Conservation (phyloP, 2,329 filamentous ascomycete genomes). For the Monilinia fructicola region DNA sequence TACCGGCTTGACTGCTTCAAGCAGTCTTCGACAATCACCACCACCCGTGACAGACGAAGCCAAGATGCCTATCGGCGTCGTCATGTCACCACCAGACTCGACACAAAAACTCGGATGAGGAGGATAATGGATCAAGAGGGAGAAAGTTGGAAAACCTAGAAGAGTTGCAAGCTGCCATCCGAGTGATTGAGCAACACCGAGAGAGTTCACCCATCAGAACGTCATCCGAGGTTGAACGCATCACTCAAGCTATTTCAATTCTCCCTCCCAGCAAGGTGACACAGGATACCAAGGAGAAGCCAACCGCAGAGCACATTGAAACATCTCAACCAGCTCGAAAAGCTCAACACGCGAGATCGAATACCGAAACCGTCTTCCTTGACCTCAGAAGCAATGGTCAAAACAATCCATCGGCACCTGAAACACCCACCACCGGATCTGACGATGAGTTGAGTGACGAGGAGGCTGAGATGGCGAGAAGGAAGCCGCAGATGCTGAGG, state of each 20-base stretch:
- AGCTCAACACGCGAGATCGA: constrained; percentile 38
- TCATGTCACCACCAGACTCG: constrained; percentile 91
- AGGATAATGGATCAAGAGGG: constrained; percentile 49
- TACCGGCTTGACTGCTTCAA: constrained; percentile 44
- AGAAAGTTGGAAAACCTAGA: constrained; percentile 39
- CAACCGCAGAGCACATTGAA: constrained; percentile 28
- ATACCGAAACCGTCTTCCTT: constrained; percentile 50
- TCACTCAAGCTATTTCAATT: constrained; percentile 38
- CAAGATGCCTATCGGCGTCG: constrained; percentile 76
- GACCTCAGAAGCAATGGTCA: constrained; percentile 33
- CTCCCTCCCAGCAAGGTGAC: constrained; percentile 42
- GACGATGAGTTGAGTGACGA: constrained; percentile 56
- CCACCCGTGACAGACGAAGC: constrained; percentile 72
- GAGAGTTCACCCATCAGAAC: constrained; percentile 53
- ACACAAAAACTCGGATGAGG: constrained; percentile 76
- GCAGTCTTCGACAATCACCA: constrained; percentile 77
- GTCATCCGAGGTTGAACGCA: constrained; percentile 29
- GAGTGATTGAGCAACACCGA: constrained; percentile 69
- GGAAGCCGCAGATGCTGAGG: constrained; percentile 87
- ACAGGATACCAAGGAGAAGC: constrained; percentile 38
- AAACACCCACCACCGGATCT: constrained; percentile 52
- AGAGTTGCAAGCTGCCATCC: constrained; percentile 80
- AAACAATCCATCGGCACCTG: constrained; percentile 43
- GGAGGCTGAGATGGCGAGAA: constrained; percentile 55
- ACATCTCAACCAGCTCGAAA: constrained; percentile 30